Percentiles rank a stretch among this genome's conserved stretches.
Evolutionary conservation across 176 grass and related monocot species (phyloP).

Genomic region (Carex parvula): DNA sequence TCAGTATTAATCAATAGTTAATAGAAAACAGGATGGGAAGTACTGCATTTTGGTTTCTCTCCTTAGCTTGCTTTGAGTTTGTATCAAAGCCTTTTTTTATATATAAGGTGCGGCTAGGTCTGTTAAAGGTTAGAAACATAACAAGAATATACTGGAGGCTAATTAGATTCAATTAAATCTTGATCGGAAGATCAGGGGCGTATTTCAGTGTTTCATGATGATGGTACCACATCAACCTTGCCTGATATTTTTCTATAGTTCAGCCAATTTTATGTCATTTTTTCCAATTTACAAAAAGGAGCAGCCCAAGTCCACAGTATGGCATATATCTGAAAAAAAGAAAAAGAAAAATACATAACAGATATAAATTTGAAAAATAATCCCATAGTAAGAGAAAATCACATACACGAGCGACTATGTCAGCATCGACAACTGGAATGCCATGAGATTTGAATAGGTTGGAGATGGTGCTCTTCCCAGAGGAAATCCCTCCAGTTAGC

Average conservation of each 20-base stretch:
- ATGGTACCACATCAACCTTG: not conserved
- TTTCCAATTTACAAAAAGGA: not conserved
- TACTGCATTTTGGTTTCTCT: not conserved
- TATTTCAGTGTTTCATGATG: not conserved
- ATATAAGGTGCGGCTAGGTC: not conserved
- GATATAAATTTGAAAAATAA: not conserved
- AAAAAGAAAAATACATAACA: not conserved
- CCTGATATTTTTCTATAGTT: not conserved
- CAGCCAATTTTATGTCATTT: not conserved
- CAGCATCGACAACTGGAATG: constrained; percentile 66
- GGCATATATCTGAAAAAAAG: not conserved
- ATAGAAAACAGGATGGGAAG: not conserved
- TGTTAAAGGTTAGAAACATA: not conserved
- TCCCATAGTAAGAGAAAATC: not conserved
- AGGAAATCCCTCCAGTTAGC: constrained; percentile 68
- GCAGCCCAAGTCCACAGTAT: not conserved
- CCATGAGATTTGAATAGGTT: constrained; percentile 66
- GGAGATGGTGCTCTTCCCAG: constrained; percentile 87
- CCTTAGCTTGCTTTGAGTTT: not conserved
- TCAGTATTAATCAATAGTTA: not conserved
- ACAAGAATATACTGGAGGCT: not conserved
- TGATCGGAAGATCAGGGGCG: not conserved
- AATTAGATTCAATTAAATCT: not conserved
- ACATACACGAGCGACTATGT: constrained; percentile 66
- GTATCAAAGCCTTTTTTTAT: not conserved